A percentile compares a stretch with the other conserved stretches of the same genome.
Evolutionary conservation across 352 stramenopile species (phyloP).

Genomic region (Globisporangium lucens): DNA sequence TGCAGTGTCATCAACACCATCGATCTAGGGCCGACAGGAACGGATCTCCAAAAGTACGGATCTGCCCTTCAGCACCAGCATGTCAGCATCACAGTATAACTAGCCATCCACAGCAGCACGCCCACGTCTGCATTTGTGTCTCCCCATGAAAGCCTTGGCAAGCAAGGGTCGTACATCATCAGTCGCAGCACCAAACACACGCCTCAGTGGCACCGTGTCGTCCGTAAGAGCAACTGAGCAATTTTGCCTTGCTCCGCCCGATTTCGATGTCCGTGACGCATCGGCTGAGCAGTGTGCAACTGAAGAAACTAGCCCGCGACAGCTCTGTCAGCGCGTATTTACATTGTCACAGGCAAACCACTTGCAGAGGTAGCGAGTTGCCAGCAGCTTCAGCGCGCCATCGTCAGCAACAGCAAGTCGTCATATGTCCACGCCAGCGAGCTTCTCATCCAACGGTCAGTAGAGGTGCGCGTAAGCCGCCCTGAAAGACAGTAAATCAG

Average conservation of each 20-base stretch:
- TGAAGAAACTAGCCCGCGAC: too few species aligned
- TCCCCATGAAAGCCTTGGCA: background rate
- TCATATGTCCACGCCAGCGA: too few species aligned
- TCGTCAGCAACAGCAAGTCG: too few species aligned
- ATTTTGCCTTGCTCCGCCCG: background rate
- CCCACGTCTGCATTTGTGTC: background rate
- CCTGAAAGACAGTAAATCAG: too few species aligned
- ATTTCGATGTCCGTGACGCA: background rate
- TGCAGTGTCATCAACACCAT: background rate
- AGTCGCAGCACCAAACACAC: background rate
- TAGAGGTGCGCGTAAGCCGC: too few species aligned
- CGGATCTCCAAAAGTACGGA: background rate
- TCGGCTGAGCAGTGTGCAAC: background rate
- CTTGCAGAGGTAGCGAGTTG: background rate
- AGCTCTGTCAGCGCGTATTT: background rate
- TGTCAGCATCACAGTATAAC: background rate
- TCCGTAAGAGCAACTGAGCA: background rate
- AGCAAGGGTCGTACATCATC: background rate
- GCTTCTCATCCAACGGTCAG: too few species aligned
- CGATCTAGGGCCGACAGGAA: background rate
- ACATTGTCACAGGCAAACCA: background rate
- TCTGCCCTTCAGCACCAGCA: background rate
- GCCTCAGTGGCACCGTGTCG: background rate
- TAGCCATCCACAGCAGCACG: background rate
- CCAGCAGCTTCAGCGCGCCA: too few species aligned